Base-by-base conservation (phyloP, 1,284 basidiomycete genomes). In the Apiotrichum akiyoshidainum region DNA sequence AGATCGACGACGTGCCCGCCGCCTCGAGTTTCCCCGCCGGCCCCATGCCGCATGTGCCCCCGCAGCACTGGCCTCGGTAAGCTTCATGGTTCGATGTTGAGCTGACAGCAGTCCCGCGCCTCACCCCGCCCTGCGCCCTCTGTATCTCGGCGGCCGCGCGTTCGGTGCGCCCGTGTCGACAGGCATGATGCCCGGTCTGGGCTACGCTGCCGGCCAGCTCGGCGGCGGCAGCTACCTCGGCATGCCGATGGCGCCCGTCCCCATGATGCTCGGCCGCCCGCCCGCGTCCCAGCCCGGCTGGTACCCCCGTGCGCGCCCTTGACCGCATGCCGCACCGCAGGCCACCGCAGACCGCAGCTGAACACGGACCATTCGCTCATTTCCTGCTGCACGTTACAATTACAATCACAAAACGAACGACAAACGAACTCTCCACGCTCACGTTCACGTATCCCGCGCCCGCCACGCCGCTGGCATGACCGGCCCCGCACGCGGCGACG, bases 131-230 rank as follows among this genome's bases (percentile, higher is more conserved):
- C 49, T 51, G 6, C 49, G 49, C 19, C 49, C 49, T 1, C 49
- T 41, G 22, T 51, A 51, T 22, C 49, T 51, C 22, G 49, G 49
- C 39, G 49, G 49, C 37, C 37, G 16, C 37, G 22, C 37, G 21
- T 51, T 51, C 19, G 49, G 49, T 4, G 13, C 49, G 2, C 37
- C 49, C 10, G 49, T 51, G n/a, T 41, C 37, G 6, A 31, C 37
- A 2, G 47, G 47, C 39, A 51, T 51, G 49, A 51, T 51, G 49
- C 49, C 49, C 5, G 49, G 49, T 12, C 26, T 51, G 1, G 49
- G 49, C 16, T 51, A 51, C 39, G 49, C 49, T 8, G 22, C 49
- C 2, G 49, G 49, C 22, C 33, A 34, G 49, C 39, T 41, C 17
- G 39, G 39, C 17, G 4, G 17, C 17, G 33, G 46, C 7, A 16